Evolutionary conservation across 1,139 yeast genomes (phyloP).

Genomic region (Hemisphaericaspora xylanilytica): DNA sequence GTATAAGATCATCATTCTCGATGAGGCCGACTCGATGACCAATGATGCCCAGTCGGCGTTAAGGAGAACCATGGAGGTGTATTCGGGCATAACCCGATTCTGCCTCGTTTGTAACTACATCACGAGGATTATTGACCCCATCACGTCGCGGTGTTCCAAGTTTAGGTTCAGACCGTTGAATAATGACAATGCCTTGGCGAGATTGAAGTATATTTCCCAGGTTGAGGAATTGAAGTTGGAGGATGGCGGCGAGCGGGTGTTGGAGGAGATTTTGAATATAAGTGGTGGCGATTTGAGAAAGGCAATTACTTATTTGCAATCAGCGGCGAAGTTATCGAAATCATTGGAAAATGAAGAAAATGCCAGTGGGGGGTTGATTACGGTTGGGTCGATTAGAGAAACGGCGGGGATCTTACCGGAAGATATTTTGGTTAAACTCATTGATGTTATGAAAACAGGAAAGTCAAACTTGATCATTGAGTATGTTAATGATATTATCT

Average conservation of each 20-base stretch:
- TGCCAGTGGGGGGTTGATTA: slow-evolving; percentile 35
- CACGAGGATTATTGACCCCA: slow-evolving; percentile 92
- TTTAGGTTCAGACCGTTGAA: slow-evolving; percentile 84
- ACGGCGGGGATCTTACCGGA: slow-evolving; percentile 84
- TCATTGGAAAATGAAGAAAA: slow-evolving; percentile 19
- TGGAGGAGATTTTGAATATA: slow-evolving; percentile 61
- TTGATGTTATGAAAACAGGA: slow-evolving; percentile 38
- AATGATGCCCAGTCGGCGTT: slow-evolving; percentile 94
- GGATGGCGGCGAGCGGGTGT: slow-evolving; percentile 45
- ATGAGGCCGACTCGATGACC: slow-evolving; percentile 99
- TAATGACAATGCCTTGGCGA: slow-evolving; percentile 60
- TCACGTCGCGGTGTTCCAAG: slow-evolving; percentile 94
- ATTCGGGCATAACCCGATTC: slow-evolving; percentile 86
- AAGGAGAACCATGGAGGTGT: slow-evolving; percentile 95
- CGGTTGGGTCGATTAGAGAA: slow-evolving; percentile 55
- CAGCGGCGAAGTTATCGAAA: slow-evolving; percentile 66
- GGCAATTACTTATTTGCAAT: slow-evolving; percentile 87
- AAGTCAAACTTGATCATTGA: slow-evolving; percentile 37
- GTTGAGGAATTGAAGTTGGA: slow-evolving; percentile 50
- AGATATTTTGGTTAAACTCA: slow-evolving; percentile 43
- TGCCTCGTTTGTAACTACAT: slow-evolving; percentile 94
- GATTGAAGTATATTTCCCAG: slow-evolving; percentile 62
- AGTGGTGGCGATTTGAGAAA: slow-evolving; percentile 90
- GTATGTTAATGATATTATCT: slow-evolving; percentile 53
- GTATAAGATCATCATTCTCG: slow-evolving; percentile 78